Evolutionary conservation across 2,329 filamentous ascomycete species (phyloP), one percentile per base, ranked within the genome.

Genomic region (Bipolaris bicolor): DNA sequence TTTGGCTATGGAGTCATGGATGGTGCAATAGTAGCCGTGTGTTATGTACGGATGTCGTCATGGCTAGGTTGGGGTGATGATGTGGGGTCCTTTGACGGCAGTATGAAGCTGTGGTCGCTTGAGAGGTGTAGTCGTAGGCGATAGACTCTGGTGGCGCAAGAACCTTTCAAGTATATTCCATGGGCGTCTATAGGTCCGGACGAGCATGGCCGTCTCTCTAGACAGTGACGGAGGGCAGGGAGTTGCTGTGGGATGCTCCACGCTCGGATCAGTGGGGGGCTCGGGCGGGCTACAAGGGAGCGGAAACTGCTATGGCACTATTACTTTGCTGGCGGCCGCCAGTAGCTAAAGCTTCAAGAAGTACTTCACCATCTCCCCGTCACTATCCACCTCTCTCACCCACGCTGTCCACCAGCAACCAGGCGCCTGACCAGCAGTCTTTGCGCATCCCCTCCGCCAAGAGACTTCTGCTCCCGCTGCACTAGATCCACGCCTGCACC

Each of bases 401-500:
- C 60, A 53, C 56, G 58, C 60, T 56, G 55, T 33, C 46, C 46
- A 20, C 46, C 55, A 52, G 57, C 61, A 55, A 50, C 55, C 47
- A 58, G 58, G 52, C 60, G 50, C 22, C 24, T 24, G 43, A 46
- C 20, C 49, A 51, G 56, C 43, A 49, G 47, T 58, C 57, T 52
- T 61, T 52, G 60, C 57, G 55, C 54, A 52, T 26, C 40, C 57
- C 50, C 45, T 33, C 57, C 43, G 49, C 52, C 60, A 52, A 48
- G 56, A 43, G 52, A 36, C 18, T 39, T 13, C n/a, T 46, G 52
- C 51, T 46, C 55, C 56, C 57, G 55, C 64, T 57, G 59, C 56
- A 56, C 57, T 54, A 69, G 64, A 65, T 52, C 64, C 71, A 64
- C 73, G 73, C 72, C 73, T 76, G 73, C 73, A 76, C 73, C 74